Base-by-base conservation (phyloP, 1,284 basidiomycete genomes). In the Malassezia restricta region DNA sequence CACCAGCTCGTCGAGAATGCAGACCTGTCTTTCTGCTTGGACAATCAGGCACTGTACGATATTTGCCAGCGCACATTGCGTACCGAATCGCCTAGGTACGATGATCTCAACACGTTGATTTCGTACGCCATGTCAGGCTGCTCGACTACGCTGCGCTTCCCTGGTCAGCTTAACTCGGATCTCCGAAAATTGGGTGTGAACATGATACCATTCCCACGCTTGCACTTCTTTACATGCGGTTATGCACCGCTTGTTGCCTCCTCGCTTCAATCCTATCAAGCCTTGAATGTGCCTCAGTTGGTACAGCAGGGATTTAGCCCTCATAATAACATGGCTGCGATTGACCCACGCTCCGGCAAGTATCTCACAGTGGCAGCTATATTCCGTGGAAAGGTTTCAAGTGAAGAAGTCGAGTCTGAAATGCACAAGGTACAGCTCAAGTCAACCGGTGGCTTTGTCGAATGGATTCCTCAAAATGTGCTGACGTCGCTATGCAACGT, bases 21-120 rank as follows among this genome's bases (percentile, higher is more conserved):
- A 51, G 91, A 95, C 75, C 77, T 92, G 57, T 86, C 87, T 4
- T 82, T 92, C 64, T 87, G 86, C 74, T 82, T 94, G 49, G 86
- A 95, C 76, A 96, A 96, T 74, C 89, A 95, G 75, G 90, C 90
- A 5, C 76, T 94, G 78, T 89, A 91, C 72, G 83, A 91, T 59
- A 89, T 94, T 62, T 82, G 83, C 53, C 78, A 81, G 32, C 79
- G 81, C 43, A 84, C 84, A 6, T 77, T 91, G 57, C 86, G 87
- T 73, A 78, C 83, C 49, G 79, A 83, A 59, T 76, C 64, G 6
- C 68, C 69, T 53, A 63, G 60, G 42, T 70, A 72, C 61, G 64
- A 59, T 15, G 56, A 57, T 52, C 57, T 63, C 51, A 68, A 66
- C 58, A 32, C 54, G 86, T 75, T 87, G 33, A 81, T 89, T 42